A percentile compares a stretch with the other conserved stretches of the same genome.
Evolutionary conservation across 2,329 filamentous ascomycete species (phyloP).

Genomic region (Clonostachys solani): DNA sequence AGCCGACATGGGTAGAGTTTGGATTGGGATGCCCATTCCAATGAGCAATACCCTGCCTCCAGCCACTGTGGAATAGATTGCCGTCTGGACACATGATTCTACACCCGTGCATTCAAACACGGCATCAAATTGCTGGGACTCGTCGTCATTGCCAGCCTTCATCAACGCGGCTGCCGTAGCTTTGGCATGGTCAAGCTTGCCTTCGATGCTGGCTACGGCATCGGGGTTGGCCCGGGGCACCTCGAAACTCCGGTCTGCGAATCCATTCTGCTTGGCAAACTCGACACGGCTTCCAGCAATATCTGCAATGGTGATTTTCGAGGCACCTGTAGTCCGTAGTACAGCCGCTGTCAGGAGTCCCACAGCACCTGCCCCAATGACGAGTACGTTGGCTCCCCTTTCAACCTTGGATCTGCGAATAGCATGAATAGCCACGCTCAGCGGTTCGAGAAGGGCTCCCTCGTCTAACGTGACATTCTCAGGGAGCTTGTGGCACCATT

Average conservation of each 20-base stretch:
- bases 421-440: slow-evolving; percentile 47
- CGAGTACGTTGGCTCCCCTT: slow-evolving; percentile 11
- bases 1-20: slow-evolving; percentile 64
- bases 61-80: slow-evolving; percentile 43
- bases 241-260: slow-evolving; percentile 15
- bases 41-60: slow-evolving; percentile 70
- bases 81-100: slow-evolving; percentile 6
- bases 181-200: not conserved
- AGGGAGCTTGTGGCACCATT: slow-evolving; percentile 32
- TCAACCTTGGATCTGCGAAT: slow-evolving; percentile 13
- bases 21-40: slow-evolving; percentile 68
- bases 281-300: slow-evolving; percentile 23
- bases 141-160: not conserved
- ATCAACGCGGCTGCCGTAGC: not conserved
- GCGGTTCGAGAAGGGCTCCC: slow-evolving; percentile 45
- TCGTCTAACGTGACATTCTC: slow-evolving; percentile 41
- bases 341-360: slow-evolving; percentile 23
- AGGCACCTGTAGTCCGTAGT: slow-evolving; percentile 24
- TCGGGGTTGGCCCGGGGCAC: slow-evolving; percentile 6
- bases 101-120: slow-evolving; percentile 8
- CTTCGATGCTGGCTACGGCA: not conserved
- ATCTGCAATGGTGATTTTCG: slow-evolving; percentile 10
- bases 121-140: slow-evolving; percentile 3
- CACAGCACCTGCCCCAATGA: slow-evolving; percentile 30
- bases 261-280: slow-evolving; percentile 24